phyloP scores from a whole-genome alignment of 108 stramenopile species.

The Aurantiochytrium sp. region DNA sequence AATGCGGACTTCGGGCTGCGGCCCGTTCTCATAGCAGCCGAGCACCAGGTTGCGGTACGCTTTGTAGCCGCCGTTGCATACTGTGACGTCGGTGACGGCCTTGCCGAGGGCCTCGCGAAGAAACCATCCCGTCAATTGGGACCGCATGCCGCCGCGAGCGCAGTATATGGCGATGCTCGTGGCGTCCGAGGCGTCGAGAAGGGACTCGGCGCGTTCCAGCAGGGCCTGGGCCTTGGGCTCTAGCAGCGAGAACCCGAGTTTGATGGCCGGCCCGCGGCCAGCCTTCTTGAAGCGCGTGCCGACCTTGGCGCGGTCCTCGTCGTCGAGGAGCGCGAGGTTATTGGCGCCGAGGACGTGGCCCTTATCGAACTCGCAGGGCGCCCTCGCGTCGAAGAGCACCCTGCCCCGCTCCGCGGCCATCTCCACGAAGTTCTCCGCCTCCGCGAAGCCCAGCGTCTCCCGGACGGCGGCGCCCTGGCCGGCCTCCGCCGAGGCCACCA shows the following conservation, averaged over 20 bases:
- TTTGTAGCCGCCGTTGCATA: background rate
- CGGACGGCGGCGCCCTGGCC: no score
- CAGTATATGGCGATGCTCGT: background rate
- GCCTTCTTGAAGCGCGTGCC: background rate
- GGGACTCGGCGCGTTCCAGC: background rate
- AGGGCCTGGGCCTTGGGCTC: background rate
- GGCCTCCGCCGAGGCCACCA: no score
- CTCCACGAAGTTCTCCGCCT: background rate
- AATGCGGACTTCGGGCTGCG: background rate
- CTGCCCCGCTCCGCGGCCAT: background rate
- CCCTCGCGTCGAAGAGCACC: background rate
- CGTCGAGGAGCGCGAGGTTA: background rate
- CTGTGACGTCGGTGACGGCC: background rate
- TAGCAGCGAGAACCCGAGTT: background rate
- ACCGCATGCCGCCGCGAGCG: background rate
- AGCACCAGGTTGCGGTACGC: constrained; percentile 6
- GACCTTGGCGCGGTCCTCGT: background rate
- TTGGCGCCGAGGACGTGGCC: background rate
- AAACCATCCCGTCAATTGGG: background rate
- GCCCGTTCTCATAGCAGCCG: background rate
- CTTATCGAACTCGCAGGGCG: background rate
- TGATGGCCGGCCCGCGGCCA: background rate
- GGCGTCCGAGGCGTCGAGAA: background rate
- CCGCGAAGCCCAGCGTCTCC: background rate
- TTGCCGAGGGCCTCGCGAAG: background rate